Base-by-base conservation (phyloP, 2,329 filamentous ascomycete species). In the Penicillium sp. region DNA sequence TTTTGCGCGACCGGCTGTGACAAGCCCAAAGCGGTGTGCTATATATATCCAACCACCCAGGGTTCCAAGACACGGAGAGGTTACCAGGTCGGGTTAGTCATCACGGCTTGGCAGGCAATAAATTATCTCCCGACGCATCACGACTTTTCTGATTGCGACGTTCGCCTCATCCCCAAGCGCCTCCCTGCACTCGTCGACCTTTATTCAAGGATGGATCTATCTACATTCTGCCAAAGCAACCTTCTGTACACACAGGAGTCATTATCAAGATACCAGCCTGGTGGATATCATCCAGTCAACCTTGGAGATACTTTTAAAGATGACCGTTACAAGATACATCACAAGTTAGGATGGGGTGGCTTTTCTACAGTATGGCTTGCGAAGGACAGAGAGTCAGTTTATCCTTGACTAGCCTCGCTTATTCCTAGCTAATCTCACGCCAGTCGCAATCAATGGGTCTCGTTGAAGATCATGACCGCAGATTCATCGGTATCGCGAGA, bases 341-440 rank as follows among this genome's bases (percentile, higher is more conserved):
- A 79, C 54, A 82, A 82, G 64, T 64, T 81, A 33, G 78, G 79
- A 31, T 76, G 71, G 35, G 78, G 80, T 26, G 72, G 74, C 3
- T 80, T 67, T 62, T 77, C 77, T 7, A 82, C 77, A 8, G 75
- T 81, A 46, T 82, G 77, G 80, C 72, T 81, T 35, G 78, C 75
- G 42, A 64, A 66, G 5, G 70, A 77, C 62, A 59, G 55, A 37
- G 48, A 63, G 70, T 73, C 26, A 61, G 63, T 61, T 49, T 26
- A 4, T 45, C 27, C 9, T 2, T 2, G 27, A 14, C n/a, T 21
- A 23, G 29, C 10, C 33, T 27, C 46, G 27, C 27, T 55, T 21
- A 67, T 64, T 51, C 39, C 7, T 53, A 46, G 44, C 62, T 64
- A 62, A 62, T 54, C 27, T 25, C 19, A 29, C 1, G 3, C 23